Evolutionary conservation across 352 stramenopile species (phyloP), one percentile per base, ranked within the genome.

Genomic region (Phytophthora capsici): DNA sequence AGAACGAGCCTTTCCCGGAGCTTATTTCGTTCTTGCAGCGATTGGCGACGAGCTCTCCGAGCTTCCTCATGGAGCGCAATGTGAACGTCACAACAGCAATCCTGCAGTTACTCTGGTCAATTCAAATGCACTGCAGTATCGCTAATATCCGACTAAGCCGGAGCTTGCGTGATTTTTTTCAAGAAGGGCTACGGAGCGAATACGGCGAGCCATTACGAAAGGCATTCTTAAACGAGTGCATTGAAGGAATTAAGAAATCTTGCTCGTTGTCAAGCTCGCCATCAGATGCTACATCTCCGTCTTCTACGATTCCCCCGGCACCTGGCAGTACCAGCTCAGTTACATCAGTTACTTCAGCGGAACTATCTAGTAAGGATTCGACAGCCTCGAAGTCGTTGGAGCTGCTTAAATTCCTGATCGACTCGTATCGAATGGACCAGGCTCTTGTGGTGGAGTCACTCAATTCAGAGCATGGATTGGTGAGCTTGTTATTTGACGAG

Each of bases 321-420:
- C 37, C 44, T 38, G 47, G 62, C 32, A 71, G 45, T 43, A 71
- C 17, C 36, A 66, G 50, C 38, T 59, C 60, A 47, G 32, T 51
- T 28, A 45, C 40, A 38, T 71, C 43, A 23, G 41, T 50, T 52
- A 57, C 55, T 4, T 60, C 46, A 55, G 67, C 37, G 30, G 71
- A 67, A 22, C 17, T 64, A 20, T 56, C 50, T 30, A 70, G 61
- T n/a, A 83, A 76, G 38, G 75, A 82, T 40, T 66, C 63, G 6
- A 71, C 73, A 22, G 80, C 82, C 2, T 92, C 83, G 10, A 91
- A 92, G 32, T 82, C 87, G 6, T 69, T 94, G 49, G 88, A 96
- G 54, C 58, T 94, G 40, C 75, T 96, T 13, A 92, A 93, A 61
- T 93, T 96, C 34, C 56, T 96, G n/a, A 88, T 96, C 26, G 85